A percentile compares a stretch with the other conserved stretches of the same genome.
These are phyloP conservation scores for Trichoderma pleuroti DNA, from an alignment of 2,329 filamentous ascomycete species.

Conservation along the genomic window DNA sequence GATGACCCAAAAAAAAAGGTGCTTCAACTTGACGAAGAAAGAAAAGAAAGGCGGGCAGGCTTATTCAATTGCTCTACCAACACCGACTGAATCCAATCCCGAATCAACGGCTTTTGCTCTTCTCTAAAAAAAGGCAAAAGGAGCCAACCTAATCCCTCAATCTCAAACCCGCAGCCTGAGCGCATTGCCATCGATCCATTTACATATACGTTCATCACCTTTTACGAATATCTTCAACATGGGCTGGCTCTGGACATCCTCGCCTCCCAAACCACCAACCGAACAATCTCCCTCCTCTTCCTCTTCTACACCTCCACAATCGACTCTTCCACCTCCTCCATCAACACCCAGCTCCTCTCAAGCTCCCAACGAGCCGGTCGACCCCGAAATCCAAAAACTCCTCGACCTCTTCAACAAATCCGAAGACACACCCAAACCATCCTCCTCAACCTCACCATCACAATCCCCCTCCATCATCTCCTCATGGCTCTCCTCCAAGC, in stretches of 20 bases:
- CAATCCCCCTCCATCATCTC: slow-evolving; percentile 24
- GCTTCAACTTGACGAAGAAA: neutral
- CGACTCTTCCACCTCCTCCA: slow-evolving; percentile 18
- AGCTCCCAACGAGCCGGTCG: slow-evolving; percentile 32
- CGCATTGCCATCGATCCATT: neutral
- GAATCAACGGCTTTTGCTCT: neutral
- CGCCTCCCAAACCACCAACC: slow-evolving; percentile 31
- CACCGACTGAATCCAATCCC: neutral
- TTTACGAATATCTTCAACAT: slow-evolving; percentile 37
- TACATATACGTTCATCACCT: neutral
- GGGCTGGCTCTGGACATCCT: slow-evolving; percentile 61
- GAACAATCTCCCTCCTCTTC: slow-evolving; percentile 25
- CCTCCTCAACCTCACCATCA: slow-evolving; percentile 28
- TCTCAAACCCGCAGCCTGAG: neutral
- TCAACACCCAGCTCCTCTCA: slow-evolving; percentile 23
- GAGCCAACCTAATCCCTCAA: neutral
- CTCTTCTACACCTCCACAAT: slow-evolving; percentile 20
- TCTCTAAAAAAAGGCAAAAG: neutral
- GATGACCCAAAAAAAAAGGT: slow-evolving; percentile 7
- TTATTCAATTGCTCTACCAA: neutral
- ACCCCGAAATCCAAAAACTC: slow-evolving; percentile 55
- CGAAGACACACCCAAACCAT: slow-evolving; percentile 28
- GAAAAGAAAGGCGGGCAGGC: neutral
- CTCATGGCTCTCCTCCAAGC: slow-evolving; percentile 34
- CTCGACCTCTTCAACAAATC: slow-evolving; percentile 42